These are phyloP conservation scores for Tuber umbilicatum DNA, from an alignment of 495 filamentous ascomycete species.

Conservation along the genomic window DNA sequence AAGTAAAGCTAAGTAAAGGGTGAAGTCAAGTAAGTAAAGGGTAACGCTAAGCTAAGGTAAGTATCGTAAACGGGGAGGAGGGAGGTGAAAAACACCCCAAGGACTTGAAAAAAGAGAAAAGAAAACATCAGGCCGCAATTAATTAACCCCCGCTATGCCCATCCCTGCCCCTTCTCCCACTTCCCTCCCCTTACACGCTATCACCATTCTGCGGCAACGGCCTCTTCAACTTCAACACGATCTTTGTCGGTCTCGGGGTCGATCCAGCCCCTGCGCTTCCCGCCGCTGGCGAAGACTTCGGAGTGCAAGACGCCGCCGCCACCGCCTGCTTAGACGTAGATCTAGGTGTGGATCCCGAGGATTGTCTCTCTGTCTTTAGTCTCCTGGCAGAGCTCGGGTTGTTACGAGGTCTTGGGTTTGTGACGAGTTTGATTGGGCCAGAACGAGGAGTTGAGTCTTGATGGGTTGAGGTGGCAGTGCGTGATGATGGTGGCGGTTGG, in stretches of 20 bases:
- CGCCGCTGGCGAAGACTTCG: constrained; percentile 17
- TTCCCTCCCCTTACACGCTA: background rate
- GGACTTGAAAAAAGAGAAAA: constrained; percentile 10
- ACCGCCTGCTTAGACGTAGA: constrained; percentile 31
- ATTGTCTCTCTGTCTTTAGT: constrained; percentile 23
- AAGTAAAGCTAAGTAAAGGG: constrained; percentile 11
- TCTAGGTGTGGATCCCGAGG: constrained; percentile 15
- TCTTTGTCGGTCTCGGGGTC: constrained; percentile 29
- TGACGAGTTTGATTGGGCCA: constrained; percentile 29
- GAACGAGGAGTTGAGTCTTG: constrained; percentile 6
- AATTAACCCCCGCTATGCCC: constrained; percentile 28
- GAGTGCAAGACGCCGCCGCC: constrained; percentile 8
- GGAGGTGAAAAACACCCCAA: background rate
- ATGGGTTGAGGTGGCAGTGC: constrained; percentile 15
- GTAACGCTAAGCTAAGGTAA: constrained; percentile 6
- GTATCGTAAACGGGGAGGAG: background rate
- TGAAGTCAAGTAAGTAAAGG: constrained; percentile 18
- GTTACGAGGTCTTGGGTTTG: constrained; percentile 31
- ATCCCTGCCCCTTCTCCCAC: constrained; percentile 3
- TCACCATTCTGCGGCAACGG: constrained; percentile 26
- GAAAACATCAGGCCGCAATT: constrained; percentile 1
- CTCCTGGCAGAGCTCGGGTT: constrained; percentile 22
- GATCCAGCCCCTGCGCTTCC: constrained; percentile 19
- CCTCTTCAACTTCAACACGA: constrained; percentile 35
- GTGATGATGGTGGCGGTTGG: background rate